Evolutionary conservation across 805 yeast genomes (phyloP), one percentile per base, ranked within the genome.

Genomic region (Yarrowia sp.): DNA sequence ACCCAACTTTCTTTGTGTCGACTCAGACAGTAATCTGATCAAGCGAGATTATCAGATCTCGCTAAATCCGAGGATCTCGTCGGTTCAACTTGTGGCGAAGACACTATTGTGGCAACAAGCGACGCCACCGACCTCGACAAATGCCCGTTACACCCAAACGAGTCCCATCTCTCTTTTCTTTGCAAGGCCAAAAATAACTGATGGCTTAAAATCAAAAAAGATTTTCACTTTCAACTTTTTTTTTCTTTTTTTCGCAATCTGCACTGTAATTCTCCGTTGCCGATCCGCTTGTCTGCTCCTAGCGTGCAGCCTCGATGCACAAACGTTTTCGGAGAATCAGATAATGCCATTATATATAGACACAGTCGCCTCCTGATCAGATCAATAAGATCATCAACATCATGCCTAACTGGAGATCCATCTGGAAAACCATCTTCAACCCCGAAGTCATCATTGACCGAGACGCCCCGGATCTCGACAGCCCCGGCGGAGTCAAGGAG

Each of bases 401-500:
- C 35, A 44, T 27, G 25, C 24, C 51, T 22, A 16, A 42, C 16
- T 42, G 49, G 49, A 42, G 27, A 42, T 12, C 32, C 51, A 18
- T 44, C 22, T 44, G 51, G 58, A 51, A 51, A 25, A 51, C 58
- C 29, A 51, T 51, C 58, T 51, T 51, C 42, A 51, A 51, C 42
- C 58, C 58, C 2, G 58, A 51, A 32, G 58, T 51, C 16, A 24
- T 12, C 35, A 51, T 51, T 13, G 41, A 42, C 18, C 10, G 35
- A 12, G 58, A 51, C 9, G 58, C 41, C 5, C 58, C 58, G 2
- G 58, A 51, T 13, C 22, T 51, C 21, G 58, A 51, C 14, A 27
- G 42, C 10, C 58, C 62, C 9, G 42, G n/a, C 4, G 64, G 64
- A 31, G 55, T 62, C 38, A 33, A 38, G 25, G 64, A 44, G 44